phyloP scores from a whole-genome alignment of 352 stramenopile species.

The Pythium dissotocum region DNA sequence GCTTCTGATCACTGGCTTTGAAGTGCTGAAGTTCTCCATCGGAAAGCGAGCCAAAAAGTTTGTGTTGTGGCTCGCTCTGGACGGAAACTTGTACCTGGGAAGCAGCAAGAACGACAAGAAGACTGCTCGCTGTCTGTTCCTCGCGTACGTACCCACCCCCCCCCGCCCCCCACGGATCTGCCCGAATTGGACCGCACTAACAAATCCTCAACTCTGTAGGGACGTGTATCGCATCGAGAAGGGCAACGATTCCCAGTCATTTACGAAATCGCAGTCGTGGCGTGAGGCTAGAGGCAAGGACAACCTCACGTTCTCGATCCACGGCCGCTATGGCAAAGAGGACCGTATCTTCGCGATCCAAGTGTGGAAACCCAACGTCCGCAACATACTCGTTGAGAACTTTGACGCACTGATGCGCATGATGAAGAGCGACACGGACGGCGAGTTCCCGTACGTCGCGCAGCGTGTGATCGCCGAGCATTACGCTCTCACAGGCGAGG shows the following conservation, averaged over 20 bases:
- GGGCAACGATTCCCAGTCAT: conserved; percentile 42
- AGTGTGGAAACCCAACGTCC: conserved; percentile 42
- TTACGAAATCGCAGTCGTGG: conserved; percentile 55
- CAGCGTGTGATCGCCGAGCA: conserved; percentile 47
- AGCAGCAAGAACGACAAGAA: conserved; percentile 49
- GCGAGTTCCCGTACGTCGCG: conserved; percentile 49
- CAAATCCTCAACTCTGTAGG: conserved; percentile 16
- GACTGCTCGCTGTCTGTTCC: conserved; percentile 40
- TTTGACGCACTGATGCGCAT: conserved; percentile 41
- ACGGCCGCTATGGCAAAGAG: conserved; percentile 36
- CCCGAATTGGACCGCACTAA: neutral
- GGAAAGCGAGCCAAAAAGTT: conserved; percentile 48
- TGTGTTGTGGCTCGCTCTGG: conserved; percentile 49
- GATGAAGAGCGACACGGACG: conserved; percentile 50
- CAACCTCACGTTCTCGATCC: conserved; percentile 52
- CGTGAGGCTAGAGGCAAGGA: conserved; percentile 45
- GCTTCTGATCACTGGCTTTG: conserved; percentile 53
- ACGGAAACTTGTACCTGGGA: conserved; percentile 46
- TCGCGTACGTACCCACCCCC: conserved; percentile 48
- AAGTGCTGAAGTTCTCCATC: conserved; percentile 52
- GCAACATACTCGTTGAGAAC: conserved; percentile 53
- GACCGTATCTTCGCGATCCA: conserved; percentile 52
- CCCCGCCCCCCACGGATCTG: too few relatives aligned
- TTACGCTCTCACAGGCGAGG: conserved; percentile 39
- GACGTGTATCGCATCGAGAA: conserved; percentile 49